Evolutionary conservation across 2,329 filamentous ascomycete genomes (phyloP).

Genomic region (Aspergillus japonicus): DNA sequence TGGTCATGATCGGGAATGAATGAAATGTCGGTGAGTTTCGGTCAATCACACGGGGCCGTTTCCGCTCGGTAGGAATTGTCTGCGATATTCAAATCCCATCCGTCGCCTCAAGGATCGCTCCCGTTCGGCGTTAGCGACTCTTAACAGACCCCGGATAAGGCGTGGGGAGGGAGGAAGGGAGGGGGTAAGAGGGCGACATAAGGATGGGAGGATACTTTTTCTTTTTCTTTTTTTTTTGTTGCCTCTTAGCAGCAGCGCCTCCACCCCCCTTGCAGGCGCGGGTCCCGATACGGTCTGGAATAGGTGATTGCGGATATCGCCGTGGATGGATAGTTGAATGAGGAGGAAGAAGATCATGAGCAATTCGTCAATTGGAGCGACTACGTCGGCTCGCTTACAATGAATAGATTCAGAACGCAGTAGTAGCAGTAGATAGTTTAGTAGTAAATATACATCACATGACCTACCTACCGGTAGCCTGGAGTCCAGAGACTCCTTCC

Average conservation of each 20-base stretch:
- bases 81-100: not conserved
- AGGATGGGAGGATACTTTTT: too few species aligned
- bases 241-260: not conserved
- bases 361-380: not conserved
- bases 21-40: slow-evolving; percentile 4
- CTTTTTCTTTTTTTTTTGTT: not conserved
- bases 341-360: not conserved
- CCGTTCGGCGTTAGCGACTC: not conserved
- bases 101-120: not conserved
- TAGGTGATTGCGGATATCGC: not conserved
- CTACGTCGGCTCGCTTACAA: slow-evolving; percentile 2
- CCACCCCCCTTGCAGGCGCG: not conserved
- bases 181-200: not conserved
- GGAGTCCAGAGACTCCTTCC: not conserved
- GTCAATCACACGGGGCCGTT: not conserved
- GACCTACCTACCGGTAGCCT: not conserved
- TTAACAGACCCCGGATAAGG: slow-evolving; percentile 3
- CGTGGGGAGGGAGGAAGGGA: not conserved
- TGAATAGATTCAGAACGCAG: not conserved
- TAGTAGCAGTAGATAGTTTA: not conserved
- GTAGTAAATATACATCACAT: not conserved
- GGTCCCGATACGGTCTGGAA: slow-evolving; percentile 5
- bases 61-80: not conserved
- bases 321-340: slow-evolving; percentile 1
- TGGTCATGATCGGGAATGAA: not conserved